A percentile compares a stretch with the other conserved stretches of the same genome.
Conservation (phyloP, 2,329 filamentous ascomycete genomes). For the Fusarium sp. region DNA sequence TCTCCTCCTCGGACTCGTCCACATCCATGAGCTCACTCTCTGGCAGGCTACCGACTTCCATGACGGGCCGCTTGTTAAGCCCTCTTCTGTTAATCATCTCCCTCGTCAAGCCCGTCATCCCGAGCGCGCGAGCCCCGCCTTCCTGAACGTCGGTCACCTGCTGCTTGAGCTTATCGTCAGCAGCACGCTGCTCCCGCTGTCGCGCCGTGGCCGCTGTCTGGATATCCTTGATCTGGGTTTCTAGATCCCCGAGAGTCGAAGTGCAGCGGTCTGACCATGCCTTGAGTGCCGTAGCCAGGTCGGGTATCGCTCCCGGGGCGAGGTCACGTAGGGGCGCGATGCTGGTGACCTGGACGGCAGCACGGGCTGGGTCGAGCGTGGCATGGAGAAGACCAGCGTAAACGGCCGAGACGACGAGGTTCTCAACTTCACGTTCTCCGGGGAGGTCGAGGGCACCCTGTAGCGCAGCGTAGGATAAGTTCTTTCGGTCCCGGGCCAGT, state of each 20-base stretch:
- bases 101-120: conserved; percentile 33
- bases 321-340: conserved; percentile 90
- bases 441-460: conserved; percentile 75
- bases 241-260: conserved; percentile 78
- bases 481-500: conserved; percentile 74
- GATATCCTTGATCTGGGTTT: conserved; percentile 78
- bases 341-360: conserved; percentile 80
- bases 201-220: conserved; percentile 67
- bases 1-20: conserved; percentile 65
- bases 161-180: conserved; percentile 61
- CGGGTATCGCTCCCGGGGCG: conserved; percentile 76
- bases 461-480: conserved; percentile 80
- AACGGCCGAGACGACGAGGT: conserved; percentile 86
- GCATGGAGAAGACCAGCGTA: conserved; percentile 86
- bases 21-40: conserved; percentile 68
- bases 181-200: conserved; percentile 61
- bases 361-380: conserved; percentile 83
- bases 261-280: conserved; percentile 86
- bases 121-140: conserved; percentile 50
- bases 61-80: conserved; percentile 53
- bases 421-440: conserved; percentile 79
- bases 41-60: conserved; percentile 55
- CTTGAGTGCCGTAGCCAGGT: conserved; percentile 75
- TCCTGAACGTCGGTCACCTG: conserved; percentile 62
- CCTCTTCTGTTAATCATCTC: conserved; percentile 44